Evolutionary conservation across 176 grass and related monocot species (phyloP).

Genomic region (Carex parvula): DNA sequence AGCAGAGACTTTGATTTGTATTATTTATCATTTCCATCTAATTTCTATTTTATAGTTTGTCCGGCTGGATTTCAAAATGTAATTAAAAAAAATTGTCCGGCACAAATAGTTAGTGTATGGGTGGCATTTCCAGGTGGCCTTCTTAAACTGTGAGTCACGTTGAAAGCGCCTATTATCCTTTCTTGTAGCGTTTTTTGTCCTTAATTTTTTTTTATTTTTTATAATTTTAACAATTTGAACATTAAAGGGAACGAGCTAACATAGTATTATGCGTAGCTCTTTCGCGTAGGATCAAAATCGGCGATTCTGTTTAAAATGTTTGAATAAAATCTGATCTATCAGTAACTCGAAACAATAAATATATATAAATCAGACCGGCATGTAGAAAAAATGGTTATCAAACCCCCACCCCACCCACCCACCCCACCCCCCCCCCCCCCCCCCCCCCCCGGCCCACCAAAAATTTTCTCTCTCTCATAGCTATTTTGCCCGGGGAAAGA

Average conservation of each 20-base stretch:
- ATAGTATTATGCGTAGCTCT: neutral
- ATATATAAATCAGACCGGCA: neutral
- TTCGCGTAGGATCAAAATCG: neutral
- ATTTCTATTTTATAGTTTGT: neutral
- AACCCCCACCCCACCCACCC: too few relatives aligned
- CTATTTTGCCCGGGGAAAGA: neutral
- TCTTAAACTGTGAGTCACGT: neutral
- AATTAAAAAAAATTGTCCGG: neutral
- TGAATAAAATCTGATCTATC: neutral
- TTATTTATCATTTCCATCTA: neutral
- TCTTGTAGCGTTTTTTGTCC: neutral
- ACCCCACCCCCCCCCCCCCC: too few relatives aligned
- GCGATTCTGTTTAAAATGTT: neutral
- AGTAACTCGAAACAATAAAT: neutral
- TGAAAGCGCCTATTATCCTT: neutral
- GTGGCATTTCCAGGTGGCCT: neutral
- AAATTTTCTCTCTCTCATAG: neutral
- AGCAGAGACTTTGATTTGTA: conserved; percentile 2
- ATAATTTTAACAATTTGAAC: neutral
- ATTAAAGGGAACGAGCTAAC: neutral
- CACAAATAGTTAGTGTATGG: neutral
- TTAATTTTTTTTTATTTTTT: neutral
- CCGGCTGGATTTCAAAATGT: conserved; percentile 2
- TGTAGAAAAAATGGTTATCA: neutral
- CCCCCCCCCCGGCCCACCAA: too few relatives aligned